Base-by-base conservation (phyloP, 345 rosid species). In the Zanthoxylum bungeanum region DNA sequence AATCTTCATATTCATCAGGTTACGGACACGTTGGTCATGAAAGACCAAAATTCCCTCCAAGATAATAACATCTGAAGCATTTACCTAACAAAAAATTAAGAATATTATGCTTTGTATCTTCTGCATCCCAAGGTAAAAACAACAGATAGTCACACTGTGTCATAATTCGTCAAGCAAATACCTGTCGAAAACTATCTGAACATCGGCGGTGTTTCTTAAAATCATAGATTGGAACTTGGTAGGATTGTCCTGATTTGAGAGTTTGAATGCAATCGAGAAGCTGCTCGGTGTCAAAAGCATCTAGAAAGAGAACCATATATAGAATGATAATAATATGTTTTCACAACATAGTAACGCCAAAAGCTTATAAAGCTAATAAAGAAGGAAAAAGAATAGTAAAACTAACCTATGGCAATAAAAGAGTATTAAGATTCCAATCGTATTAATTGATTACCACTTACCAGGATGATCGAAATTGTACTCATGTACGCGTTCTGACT, bases 381-480 rank as follows among this genome's bases (percentile, higher is more conserved):
- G 1, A 17, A 14, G 49, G 3, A 44, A 44, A 5, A 57, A 31
- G 53, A 22, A 24, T 9, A 17, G 4, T 17, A 44, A 64, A 42
- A 42, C 2, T 12, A 40, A 40, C 25, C 28, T 9, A 46, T 1
- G 2, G 22, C 6, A 67, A 67, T 22, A 22, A 24, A 67, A 65
- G n/a, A 12, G 17, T 9, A 68, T 16, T 36, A 27, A 69, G 37
- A 28, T n/a, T 42, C 25, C 17, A 69, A 14, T 47, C 3, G 44
- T 28, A 64, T 1, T 14, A 3, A 14, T 44, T 14, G 46, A 4
- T 11, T 60, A 7, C 2, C 4, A 31, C 34, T 57, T 86, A 95
- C 98, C 99, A 44, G 99, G 98, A 79, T 96, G 99, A 66, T 96
- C 99, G 76, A 96, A 96, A 85, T 96, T 96, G 78, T 96, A 96